phyloP scores from a whole-genome alignment of 768 basidiomycete genomes.

The Boletus speciosus region DNA sequence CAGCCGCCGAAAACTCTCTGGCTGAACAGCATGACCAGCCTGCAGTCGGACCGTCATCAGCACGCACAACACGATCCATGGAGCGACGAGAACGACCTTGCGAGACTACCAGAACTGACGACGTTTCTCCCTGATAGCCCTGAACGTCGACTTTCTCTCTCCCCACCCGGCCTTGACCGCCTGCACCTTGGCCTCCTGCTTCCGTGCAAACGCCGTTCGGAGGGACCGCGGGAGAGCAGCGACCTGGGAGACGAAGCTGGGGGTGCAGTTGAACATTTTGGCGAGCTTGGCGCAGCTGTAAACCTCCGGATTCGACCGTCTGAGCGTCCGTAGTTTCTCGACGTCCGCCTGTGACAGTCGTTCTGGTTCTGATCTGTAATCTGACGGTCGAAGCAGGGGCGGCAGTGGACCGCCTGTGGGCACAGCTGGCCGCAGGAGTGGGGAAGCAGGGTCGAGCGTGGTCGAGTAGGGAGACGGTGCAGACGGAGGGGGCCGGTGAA shows the following conservation, averaged over 20 bases:
- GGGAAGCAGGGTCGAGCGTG: constrained; percentile 66
- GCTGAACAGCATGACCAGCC: background rate
- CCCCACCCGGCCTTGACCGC: constrained; percentile 60
- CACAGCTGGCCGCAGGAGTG: constrained; percentile 50
- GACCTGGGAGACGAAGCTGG: constrained; percentile 59
- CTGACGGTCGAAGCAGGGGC: constrained; percentile 45
- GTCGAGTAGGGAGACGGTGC: constrained; percentile 71
- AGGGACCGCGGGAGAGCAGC: constrained; percentile 58
- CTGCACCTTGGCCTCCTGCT: constrained; percentile 47
- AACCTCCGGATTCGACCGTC: constrained; percentile 50
- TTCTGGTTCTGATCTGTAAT: constrained; percentile 29
- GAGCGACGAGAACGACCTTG: constrained; percentile 8
- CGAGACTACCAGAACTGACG: constrained; percentile 64
- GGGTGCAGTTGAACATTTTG: constrained; percentile 70
- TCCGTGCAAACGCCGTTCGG: constrained; percentile 40
- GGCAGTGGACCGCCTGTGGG: constrained; percentile 38
- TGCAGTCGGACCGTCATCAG: background rate
- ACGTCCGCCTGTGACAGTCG: constrained; percentile 53
- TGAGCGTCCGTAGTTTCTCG: constrained; percentile 54
- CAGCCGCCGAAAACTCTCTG: background rate
- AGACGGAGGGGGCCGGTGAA: constrained; percentile 81
- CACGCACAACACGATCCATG: background rate
- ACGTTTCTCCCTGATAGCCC: constrained; percentile 64
- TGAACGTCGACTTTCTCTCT: constrained; percentile 58
- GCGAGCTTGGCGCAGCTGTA: constrained; percentile 71